Evolutionary conservation across 139 green algal species (phyloP), one percentile per base, ranked within the genome.

Genomic region (Chlamydomonas sphaeroides): DNA sequence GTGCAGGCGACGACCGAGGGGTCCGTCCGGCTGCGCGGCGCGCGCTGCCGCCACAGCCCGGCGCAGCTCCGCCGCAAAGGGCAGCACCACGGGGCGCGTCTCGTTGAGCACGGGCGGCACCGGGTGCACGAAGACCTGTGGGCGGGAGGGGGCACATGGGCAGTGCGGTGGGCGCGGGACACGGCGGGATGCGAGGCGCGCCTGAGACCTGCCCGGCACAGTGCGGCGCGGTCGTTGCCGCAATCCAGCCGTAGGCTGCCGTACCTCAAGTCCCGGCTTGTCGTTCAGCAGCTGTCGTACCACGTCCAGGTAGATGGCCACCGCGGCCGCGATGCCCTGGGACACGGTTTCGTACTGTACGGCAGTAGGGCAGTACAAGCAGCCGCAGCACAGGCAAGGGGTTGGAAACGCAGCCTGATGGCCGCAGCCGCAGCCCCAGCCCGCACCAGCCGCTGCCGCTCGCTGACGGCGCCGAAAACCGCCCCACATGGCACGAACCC

Each of bases 81-180:
- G 70, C 0, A 23, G 73, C 17, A 95, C 92, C 3, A 95, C 28
- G 5, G 79, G 62, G 0, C 90, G 85, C 1, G 91, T 95, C 35
- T 91, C 89, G 21, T 93, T 85, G 39, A 97, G 69, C 28, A 96
- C 91, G 23, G 94, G 90, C 23, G 91, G 84, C 41, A 95, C 78
- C 5, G 93, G 91, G 84, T 97, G 94, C 2, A 97, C 85, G 56
- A 92, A 94, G 3, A 97, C 49, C 63, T 90, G n/a, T n/a, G n/a
- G n/a, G n/a, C n/a, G n/a, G n/a, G n/a, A n/a, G n/a, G n/a, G n/a
- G n/a, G n/a, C n/a, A n/a, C n/a, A n/a, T n/a, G n/a, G n/a, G n/a
- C n/a, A n/a, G n/a, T n/a, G n/a, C n/a, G n/a, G n/a, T n/a, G n/a
- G n/a, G n/a, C n/a, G n/a, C n/a, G n/a, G n/a, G n/a, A n/a, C n/a